These are phyloP conservation scores for Terana coerulea DNA, from an alignment of 768 basidiomycete species.

Conservation along the genomic window DNA sequence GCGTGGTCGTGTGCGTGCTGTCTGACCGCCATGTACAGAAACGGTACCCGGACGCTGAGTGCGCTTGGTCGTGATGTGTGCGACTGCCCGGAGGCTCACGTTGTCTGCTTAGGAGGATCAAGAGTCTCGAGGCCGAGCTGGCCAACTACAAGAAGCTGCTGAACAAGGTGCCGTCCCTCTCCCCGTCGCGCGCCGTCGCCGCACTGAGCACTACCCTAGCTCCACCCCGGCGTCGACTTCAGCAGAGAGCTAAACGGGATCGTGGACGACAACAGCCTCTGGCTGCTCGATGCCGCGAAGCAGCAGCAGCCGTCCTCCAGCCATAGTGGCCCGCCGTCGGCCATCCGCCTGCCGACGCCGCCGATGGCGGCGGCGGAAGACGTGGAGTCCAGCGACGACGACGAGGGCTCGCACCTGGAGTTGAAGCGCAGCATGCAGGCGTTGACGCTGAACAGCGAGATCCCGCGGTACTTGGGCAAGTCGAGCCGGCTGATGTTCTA, in stretches of 20 bases:
- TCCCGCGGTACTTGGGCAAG: constrained; percentile 19
- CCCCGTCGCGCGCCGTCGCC: not conserved
- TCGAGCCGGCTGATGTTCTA: constrained; percentile 19
- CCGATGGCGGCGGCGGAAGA: constrained; percentile 2
- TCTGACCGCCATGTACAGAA: constrained; percentile 1
- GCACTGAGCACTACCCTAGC: not conserved
- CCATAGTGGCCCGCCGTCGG: no score
- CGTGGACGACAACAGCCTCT: constrained; percentile 9
- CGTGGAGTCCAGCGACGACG: constrained; percentile 19
- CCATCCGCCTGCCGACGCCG: not conserved
- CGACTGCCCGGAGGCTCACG: not conserved
- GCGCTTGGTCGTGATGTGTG: not conserved
- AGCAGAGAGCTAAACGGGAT: constrained; percentile 4
- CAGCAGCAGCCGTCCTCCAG: not conserved
- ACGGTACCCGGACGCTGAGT: constrained; percentile 16
- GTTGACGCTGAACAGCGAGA: constrained; percentile 1
- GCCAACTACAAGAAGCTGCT: constrained; percentile 21
- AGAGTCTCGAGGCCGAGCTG: constrained; percentile 17
- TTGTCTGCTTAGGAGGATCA: constrained; percentile 14
- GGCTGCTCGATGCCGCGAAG: constrained; percentile 6
- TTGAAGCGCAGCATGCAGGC: constrained; percentile 8
- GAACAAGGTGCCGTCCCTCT: constrained; percentile 11
- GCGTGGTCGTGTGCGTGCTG: not conserved
- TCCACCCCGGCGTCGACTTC: constrained; percentile 14
- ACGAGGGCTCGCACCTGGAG: not conserved